Base-by-base conservation (phyloP, 148 eudicot species). In the Nyssa sinensis region DNA sequence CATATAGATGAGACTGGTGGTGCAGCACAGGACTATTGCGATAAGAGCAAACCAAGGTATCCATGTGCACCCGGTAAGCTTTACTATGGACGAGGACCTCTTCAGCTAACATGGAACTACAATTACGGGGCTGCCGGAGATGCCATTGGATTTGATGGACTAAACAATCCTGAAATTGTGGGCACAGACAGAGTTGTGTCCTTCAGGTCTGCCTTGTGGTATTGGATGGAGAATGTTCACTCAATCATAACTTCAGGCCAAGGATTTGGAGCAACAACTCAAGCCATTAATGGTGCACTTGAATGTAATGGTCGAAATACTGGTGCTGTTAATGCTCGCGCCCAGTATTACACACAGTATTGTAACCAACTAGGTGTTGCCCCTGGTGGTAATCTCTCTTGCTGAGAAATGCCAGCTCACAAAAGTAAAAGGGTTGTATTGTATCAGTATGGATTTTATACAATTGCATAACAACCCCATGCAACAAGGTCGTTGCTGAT, bases 1-100 rank as follows among this genome's bases (percentile, higher is more conserved):
- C 71, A 74, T 74, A 78, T 84, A 76, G 84, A 86, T 30, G 91
- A 88, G 72, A 80, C 80, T 3, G 72, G 78, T 60, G 89, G 89
- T 30, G 81, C 87, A 5, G 44, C 86, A 17, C 37, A 58, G 23
- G 77, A 82, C 81, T 88, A 88, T 19, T 88, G 91, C 49, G 72
- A 88, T 23, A n/a, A 67, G n/a, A 62, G 58, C 9, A 78, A 76
- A 75, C 74, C 66, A 34, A 21, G 78, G 30, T 86, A 74, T 72
- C 86, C 79, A n/a, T 85, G 79, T 28, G 74, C 29, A 16, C 28
- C 70, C 2, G 71, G 71, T 32, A 82, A 72, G 39, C 60, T 49
- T 0, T 85, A 82, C 81, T 78, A 82, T 7, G 85, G 85, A 3
- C 71, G 88, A 77, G 88, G 88, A 0, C 85, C 85, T 1, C 67